Evolutionary conservation across 805 yeast genomes (phyloP).

Genomic region (Komagataella phaffii): DNA sequence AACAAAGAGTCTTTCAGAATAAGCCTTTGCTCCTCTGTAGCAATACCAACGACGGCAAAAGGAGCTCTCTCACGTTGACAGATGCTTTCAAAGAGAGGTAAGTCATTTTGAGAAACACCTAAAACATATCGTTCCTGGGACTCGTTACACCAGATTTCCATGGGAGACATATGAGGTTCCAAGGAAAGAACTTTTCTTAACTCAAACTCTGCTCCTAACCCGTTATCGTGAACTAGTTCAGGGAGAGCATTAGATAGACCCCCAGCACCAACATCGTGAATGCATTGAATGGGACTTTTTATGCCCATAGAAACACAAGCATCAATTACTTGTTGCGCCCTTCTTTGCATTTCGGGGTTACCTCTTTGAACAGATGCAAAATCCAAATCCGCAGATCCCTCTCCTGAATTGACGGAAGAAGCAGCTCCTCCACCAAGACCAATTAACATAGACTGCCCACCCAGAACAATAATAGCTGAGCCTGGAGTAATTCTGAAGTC

Average conservation of each 20-base stretch:
- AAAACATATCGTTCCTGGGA: constrained; percentile 96
- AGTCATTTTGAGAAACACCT: constrained; percentile 74
- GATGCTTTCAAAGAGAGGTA: constrained; percentile 57
- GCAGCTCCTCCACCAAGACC: constrained; percentile 99
- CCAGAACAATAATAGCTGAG: constrained; percentile 80
- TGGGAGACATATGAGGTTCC: constrained; percentile 98
- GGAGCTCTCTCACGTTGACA: constrained; percentile 96
- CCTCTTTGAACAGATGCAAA: constrained; percentile 99
- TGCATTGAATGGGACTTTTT: constrained; percentile 73
- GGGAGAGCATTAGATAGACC: constrained; percentile 96
- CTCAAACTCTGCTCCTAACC: constrained; percentile 87
- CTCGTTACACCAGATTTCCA: constrained; percentile 99
- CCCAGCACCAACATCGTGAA: constrained; percentile 99
- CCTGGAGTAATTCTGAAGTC: constrained; percentile 85
- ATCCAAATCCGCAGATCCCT: constrained; percentile 90
- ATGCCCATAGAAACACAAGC: constrained; percentile 78
- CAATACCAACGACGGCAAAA: constrained; percentile 89
- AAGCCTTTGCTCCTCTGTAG: constrained; percentile 77
- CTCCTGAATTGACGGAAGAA: constrained; percentile 91
- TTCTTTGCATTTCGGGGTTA: constrained; percentile 97
- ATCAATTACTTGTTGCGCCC: constrained; percentile 97
- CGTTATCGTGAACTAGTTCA: constrained; percentile 94
- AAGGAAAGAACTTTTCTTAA: constrained; percentile 79
- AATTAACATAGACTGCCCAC: constrained; percentile 96
- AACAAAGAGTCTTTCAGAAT: constrained; percentile 68